These are phyloP conservation scores for Colletotrichum caudatum DNA, from an alignment of 2,329 filamentous ascomycete species.

Conservation along the genomic window DNA sequence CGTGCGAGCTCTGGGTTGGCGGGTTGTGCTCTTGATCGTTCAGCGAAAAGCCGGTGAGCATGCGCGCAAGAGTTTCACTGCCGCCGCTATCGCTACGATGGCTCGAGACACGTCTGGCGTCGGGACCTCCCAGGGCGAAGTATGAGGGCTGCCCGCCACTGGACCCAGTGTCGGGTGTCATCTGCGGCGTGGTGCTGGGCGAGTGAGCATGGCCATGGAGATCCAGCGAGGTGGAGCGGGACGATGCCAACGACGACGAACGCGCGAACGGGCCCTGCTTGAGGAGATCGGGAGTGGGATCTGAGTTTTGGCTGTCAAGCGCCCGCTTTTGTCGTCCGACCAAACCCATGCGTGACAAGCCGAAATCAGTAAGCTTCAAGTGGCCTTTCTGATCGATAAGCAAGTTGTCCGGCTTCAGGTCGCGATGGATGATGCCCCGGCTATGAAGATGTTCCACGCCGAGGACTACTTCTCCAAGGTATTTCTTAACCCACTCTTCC, in stretches of 20 bases:
- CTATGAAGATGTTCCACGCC: slow-evolving; percentile 96
- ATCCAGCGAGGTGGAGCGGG: slow-evolving; percentile 93
- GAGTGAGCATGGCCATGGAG: slow-evolving; percentile 80
- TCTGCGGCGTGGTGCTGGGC: slow-evolving; percentile 85
- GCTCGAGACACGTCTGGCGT: slow-evolving; percentile 74
- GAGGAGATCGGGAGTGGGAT: slow-evolving; percentile 90
- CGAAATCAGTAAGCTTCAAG: slow-evolving; percentile 97
- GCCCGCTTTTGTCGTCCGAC: slow-evolving; percentile 96
- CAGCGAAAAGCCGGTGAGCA: slow-evolving; percentile 84
- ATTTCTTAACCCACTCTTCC: slow-evolving; percentile 98
- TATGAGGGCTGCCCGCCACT: slow-evolving; percentile 89
- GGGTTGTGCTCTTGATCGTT: slow-evolving; percentile 67
- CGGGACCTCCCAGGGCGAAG: slow-evolving; percentile 79
- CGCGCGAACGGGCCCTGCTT: slow-evolving; percentile 93
- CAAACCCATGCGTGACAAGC: slow-evolving; percentile 95
- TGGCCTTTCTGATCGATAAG: slow-evolving; percentile 97
- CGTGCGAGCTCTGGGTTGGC: slow-evolving; percentile 61
- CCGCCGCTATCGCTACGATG: slow-evolving; percentile 93
- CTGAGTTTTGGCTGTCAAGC: slow-evolving; percentile 78
- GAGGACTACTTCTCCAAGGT: slow-evolving; percentile 95
- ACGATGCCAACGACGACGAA: slow-evolving; percentile 87
- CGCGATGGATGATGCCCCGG: slow-evolving; percentile 94
- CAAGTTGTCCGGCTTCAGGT: slow-evolving; percentile 96
- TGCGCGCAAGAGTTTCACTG: slow-evolving; percentile 84
- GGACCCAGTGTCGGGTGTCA: slow-evolving; percentile 77